Conservation (phyloP, 805 yeast species). For the Schwanniomyces polymorphus region DNA sequence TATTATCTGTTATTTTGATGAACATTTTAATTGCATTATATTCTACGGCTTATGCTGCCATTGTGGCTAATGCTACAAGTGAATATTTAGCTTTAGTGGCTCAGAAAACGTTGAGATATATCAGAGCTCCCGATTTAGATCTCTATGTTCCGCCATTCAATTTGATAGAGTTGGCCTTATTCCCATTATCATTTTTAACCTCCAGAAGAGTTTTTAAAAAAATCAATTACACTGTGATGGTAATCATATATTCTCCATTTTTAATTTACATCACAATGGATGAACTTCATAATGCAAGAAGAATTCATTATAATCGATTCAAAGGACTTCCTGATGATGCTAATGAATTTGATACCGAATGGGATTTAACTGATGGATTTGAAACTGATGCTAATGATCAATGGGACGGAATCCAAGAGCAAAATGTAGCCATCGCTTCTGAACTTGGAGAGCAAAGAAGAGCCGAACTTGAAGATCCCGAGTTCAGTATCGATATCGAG, state of each 20-base stretch:
- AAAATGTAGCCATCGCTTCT: constrained; percentile 36
- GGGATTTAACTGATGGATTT: constrained; percentile 83
- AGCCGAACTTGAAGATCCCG: constrained; percentile 71
- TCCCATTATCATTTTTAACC: constrained; percentile 34
- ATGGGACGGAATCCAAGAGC: constrained; percentile 38
- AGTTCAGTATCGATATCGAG: constrained; percentile 51
- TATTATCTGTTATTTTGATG: constrained; percentile 71
- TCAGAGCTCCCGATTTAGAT: constrained; percentile 85
- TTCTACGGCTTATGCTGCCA: constrained; percentile 79
- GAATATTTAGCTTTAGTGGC: constrained; percentile 85
- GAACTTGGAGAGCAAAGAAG: constrained; percentile 50
- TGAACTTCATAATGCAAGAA: constrained; percentile 66
- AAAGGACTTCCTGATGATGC: constrained; percentile 72
- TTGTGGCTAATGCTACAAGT: constrained; percentile 78
- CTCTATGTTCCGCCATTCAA: constrained; percentile 86
- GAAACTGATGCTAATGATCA: constrained; percentile 31
- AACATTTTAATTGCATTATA: constrained; percentile 84
- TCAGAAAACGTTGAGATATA: constrained; percentile 77
- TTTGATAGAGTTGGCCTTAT: constrained; percentile 55
- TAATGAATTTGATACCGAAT: constrained; percentile 72
- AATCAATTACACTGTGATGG: constrained; percentile 59
- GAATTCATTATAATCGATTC: constrained; percentile 70
- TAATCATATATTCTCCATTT: constrained; percentile 66
- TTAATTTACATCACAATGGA: constrained; percentile 58
- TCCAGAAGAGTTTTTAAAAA: constrained; percentile 29